Evolutionary conservation across 176 grass and related monocot species (phyloP).

Genomic region (Raddia guianensis): DNA sequence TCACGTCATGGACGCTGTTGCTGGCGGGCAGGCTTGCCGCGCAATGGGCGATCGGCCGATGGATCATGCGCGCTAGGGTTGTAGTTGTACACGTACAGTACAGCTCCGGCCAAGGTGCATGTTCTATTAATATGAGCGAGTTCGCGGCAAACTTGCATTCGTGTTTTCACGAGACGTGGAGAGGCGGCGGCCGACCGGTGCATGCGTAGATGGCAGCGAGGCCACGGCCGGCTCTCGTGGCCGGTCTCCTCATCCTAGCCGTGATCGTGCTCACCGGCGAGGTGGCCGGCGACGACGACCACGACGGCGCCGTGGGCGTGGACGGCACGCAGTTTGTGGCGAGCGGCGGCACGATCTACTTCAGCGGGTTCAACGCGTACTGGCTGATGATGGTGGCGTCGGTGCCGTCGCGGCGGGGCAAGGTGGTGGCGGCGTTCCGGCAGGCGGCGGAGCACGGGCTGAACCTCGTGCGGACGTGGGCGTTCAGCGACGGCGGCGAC

Average conservation of each 20-base stretch:
- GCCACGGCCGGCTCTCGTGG: neutral
- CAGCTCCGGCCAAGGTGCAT: neutral
- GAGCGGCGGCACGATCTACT: conserved; percentile 42
- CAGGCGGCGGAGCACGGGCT: conserved; percentile 57
- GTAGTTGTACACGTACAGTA: neutral
- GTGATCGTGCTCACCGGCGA: neutral
- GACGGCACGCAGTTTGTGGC: conserved; percentile 52
- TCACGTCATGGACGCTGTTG: neutral
- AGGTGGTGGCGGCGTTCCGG: conserved; percentile 52
- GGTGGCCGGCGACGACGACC: neutral
- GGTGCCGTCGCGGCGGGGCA: conserved; percentile 26
- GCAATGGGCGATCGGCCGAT: neutral
- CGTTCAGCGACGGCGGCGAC: conserved; percentile 77
- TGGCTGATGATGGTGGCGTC: conserved; percentile 78
- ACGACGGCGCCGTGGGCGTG: conserved; percentile 20
- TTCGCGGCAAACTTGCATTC: neutral
- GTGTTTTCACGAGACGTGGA: neutral
- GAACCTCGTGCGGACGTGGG: conserved; percentile 70
- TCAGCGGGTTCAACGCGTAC: conserved; percentile 94
- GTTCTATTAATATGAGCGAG: conserved; percentile 19
- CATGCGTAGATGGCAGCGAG: neutral
- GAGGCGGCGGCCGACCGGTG: too few species aligned
- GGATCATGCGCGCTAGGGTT: neutral
- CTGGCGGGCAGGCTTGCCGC: neutral
- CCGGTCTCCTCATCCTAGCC: neutral